These are phyloP conservation scores for Stellera chamaejasme DNA, from an alignment of 345 rosid species.

Conservation along the genomic window DNA sequence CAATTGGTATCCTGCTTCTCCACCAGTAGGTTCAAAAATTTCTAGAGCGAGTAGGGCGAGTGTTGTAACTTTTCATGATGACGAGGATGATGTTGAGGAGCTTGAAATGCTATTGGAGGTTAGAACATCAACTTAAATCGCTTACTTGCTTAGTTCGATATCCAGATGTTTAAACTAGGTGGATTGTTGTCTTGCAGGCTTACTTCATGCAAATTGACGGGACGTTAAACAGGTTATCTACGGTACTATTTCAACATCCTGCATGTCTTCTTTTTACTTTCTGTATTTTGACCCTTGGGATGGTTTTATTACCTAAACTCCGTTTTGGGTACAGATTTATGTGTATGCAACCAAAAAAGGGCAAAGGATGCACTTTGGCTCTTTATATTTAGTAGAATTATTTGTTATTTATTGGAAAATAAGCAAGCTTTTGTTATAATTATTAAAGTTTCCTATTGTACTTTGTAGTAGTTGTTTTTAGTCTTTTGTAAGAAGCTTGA, in stretches of 20 bases:
- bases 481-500: no score
- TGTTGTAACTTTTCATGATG: constrained; percentile 69
- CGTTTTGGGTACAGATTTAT: no score
- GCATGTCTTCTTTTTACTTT: constrained; percentile 1
- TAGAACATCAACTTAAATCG: not conserved
- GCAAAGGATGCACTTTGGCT: no score
- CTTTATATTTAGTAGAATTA: no score
- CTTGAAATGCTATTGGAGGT: constrained; percentile 99
- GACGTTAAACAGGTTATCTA: constrained; percentile 77
- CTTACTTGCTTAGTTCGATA: constrained; percentile 7
- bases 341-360: no score
- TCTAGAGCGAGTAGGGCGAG: constrained; percentile 93
- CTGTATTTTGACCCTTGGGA: no score
- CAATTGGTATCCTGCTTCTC: constrained; percentile 78
- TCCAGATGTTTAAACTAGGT: constrained; percentile 2
- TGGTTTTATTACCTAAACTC: no score
- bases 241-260: constrained; percentile 29
- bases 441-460: no score
- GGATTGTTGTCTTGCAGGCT: constrained; percentile 42
- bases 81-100: constrained; percentile 97
- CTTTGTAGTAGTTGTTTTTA: no score
- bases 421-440: no score
- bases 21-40: constrained; percentile 85
- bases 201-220: constrained; percentile 95
- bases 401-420: no score